phyloP scores from a whole-genome alignment of 2,329 filamentous ascomycete species.

The Pseudofabraea citricarpa region DNA sequence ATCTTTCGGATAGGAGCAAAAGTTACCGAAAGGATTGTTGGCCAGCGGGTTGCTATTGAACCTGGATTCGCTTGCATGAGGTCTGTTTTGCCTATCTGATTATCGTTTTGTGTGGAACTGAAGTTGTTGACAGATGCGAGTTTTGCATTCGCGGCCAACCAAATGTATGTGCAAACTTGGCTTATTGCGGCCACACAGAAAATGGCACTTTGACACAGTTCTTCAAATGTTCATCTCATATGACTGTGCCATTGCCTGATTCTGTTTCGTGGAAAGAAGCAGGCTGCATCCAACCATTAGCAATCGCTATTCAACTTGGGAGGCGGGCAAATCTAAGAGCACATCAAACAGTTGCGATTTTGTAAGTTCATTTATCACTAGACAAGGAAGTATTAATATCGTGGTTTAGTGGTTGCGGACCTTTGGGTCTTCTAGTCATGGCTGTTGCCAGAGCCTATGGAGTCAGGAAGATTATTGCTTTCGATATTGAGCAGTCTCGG shows the following conservation, averaged over 20 bases:
- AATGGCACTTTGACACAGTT: slow-evolving; percentile 64
- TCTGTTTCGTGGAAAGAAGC: slow-evolving; percentile 57
- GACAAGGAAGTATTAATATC: neutral
- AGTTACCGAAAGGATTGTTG: slow-evolving; percentile 36
- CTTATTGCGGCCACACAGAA: slow-evolving; percentile 61
- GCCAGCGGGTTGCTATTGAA: slow-evolving; percentile 41
- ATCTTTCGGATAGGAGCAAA: slow-evolving; percentile 34
- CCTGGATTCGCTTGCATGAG: slow-evolving; percentile 37
- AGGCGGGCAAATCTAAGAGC: slow-evolving; percentile 37
- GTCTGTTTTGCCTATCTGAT: slow-evolving; percentile 7
- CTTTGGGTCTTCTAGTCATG: slow-evolving; percentile 23
- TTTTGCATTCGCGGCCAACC: slow-evolving; percentile 46
- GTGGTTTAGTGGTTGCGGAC: slow-evolving; percentile 21
- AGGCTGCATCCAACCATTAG: slow-evolving; percentile 60
- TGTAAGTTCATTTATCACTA: slow-evolving; percentile 14
- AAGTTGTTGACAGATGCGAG: slow-evolving; percentile 16
- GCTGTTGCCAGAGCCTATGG: slow-evolving; percentile 24
- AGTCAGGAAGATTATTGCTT: slow-evolving; percentile 23
- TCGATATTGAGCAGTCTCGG: slow-evolving; percentile 24
- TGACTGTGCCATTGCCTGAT: slow-evolving; percentile 60
- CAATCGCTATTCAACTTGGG: slow-evolving; percentile 58
- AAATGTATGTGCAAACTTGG: slow-evolving; percentile 61
- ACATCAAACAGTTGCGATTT: slow-evolving; percentile 22
- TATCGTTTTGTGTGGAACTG: no score
- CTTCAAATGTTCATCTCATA: slow-evolving; percentile 46